A percentile compares a stretch with the other conserved stretches of the same genome.
Evolutionary conservation across 2,329 filamentous ascomycete species (phyloP).

Genomic region (Madurella mycetomatis): DNA sequence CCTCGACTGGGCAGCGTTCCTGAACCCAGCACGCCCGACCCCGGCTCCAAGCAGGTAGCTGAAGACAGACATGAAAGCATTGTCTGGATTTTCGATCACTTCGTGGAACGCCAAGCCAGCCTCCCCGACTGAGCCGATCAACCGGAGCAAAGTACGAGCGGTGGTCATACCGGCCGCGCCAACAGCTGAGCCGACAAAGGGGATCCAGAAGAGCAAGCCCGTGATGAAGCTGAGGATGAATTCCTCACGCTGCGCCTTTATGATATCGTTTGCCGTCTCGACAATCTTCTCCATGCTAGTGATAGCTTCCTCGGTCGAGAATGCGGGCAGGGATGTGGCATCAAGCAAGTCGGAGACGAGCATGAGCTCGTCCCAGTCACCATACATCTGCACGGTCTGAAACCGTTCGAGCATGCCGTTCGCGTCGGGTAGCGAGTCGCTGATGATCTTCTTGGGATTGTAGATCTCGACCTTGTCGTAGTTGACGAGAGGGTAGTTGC

Average conservation of each 20-base stretch:
- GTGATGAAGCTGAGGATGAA: slow-evolving; percentile 29
- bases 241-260: slow-evolving; percentile 25
- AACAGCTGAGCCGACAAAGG: slow-evolving; percentile 16
- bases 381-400: too few relatives aligned
- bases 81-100: slow-evolving; percentile 20
- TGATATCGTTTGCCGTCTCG: slow-evolving; percentile 25
- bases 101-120: slow-evolving; percentile 19
- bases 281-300: slow-evolving; percentile 24
- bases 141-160: slow-evolving; percentile 5
- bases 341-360: slow-evolving; percentile 20
- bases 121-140: slow-evolving; percentile 6
- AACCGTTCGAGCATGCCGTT: too few relatives aligned
- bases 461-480: not conserved
- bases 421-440: not conserved
- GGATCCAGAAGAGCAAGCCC: slow-evolving; percentile 29
- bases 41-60: not conserved
- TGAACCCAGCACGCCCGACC: slow-evolving; percentile 1
- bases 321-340: slow-evolving; percentile 19
- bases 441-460: not conserved
- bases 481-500: too few relatives aligned
- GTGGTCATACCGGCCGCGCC: slow-evolving; percentile 5
- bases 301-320: slow-evolving; percentile 20
- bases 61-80: slow-evolving; percentile 16
- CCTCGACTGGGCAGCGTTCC: not conserved
- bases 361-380: not conserved